These are phyloP conservation scores for Cercis canadensis DNA, from an alignment of 306 rosid species.

Conservation along the genomic window DNA sequence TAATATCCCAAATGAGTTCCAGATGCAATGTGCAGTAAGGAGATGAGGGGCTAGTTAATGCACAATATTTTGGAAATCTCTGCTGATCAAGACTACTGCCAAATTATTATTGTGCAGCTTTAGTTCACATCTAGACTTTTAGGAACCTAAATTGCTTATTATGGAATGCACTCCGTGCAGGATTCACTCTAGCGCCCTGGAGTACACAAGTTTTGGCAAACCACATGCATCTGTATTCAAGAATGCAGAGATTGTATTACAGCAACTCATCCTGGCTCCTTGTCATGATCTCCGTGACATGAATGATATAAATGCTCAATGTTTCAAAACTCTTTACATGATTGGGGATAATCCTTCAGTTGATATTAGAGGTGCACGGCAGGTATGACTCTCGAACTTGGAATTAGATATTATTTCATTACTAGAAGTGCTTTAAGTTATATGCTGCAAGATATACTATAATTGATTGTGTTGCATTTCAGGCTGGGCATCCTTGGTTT, in stretches of 20 bases:
- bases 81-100: conserved; percentile 1
- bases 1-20: not conserved
- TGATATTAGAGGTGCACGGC: conserved; percentile 79
- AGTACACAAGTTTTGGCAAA: conserved; percentile 79
- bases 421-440: conserved; percentile 6
- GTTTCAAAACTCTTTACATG: conserved; percentile 79
- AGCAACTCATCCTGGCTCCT: conserved; percentile 48
- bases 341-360: conserved; percentile 94
- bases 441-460: conserved; percentile 25
- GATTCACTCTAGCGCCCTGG: conserved; percentile 59
- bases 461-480: conserved; percentile 36
- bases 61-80: not conserved
- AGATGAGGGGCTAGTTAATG: conserved; percentile 12
- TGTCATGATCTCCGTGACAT: conserved; percentile 25
- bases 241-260: conserved; percentile 75
- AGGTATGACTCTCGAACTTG: conserved; percentile 52
- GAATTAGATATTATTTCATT: conserved; percentile 18
- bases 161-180: conserved; percentile 50
- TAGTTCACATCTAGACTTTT: conserved; percentile 15
- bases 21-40: not conserved
- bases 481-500: conserved; percentile 97
- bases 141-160: conserved; percentile 15
- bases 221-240: conserved; percentile 84
- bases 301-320: conserved; percentile 40
- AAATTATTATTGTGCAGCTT: conserved; percentile 23